A percentile compares a stretch with the other conserved stretches of the same genome.
Conservation (phyloP, 2,329 filamentous ascomycete genomes). For the Aspergillus ochraceoroseus region DNA sequence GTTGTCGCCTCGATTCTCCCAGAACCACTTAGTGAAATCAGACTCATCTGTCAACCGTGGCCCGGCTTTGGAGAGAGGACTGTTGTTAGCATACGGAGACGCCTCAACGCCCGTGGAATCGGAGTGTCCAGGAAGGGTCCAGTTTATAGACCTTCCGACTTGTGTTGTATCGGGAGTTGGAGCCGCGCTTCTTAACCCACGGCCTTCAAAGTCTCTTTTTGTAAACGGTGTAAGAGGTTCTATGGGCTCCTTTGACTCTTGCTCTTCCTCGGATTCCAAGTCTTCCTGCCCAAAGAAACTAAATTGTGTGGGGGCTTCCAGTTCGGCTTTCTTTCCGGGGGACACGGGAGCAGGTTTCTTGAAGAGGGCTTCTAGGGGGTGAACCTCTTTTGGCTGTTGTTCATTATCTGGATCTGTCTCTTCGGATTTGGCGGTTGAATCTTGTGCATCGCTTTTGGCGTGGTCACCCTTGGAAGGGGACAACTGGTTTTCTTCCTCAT, state of each 20-base stretch:
- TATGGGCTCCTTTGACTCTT: constrained; percentile 42
- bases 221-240: constrained; percentile 78
- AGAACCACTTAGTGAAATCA: constrained; percentile 61
- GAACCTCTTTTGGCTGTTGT: constrained; percentile 48
- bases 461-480: not conserved
- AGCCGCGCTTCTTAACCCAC: constrained; percentile 71
- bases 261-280: constrained; percentile 48
- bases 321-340: constrained; percentile 34
- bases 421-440: constrained; percentile 10
- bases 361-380: constrained; percentile 89
- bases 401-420: constrained; percentile 9
- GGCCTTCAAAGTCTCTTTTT: constrained; percentile 66
- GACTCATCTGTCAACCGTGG: constrained; percentile 41
- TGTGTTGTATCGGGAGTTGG: constrained; percentile 92
- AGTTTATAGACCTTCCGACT: constrained; percentile 46
- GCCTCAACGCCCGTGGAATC: constrained; percentile 26
- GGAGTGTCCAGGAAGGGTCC: constrained; percentile 19
- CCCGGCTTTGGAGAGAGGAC: constrained; percentile 24
- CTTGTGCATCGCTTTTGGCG: constrained; percentile 1
- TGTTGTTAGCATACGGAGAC: constrained; percentile 25
- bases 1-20: constrained; percentile 49
- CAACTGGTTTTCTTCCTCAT: constrained; percentile 20
- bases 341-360: constrained; percentile 58
- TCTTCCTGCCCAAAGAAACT: constrained; percentile 68
- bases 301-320: constrained; percentile 57